phyloP scores from a whole-genome alignment of 805 yeast species.

The Zygoascus flipseniorum region DNA sequence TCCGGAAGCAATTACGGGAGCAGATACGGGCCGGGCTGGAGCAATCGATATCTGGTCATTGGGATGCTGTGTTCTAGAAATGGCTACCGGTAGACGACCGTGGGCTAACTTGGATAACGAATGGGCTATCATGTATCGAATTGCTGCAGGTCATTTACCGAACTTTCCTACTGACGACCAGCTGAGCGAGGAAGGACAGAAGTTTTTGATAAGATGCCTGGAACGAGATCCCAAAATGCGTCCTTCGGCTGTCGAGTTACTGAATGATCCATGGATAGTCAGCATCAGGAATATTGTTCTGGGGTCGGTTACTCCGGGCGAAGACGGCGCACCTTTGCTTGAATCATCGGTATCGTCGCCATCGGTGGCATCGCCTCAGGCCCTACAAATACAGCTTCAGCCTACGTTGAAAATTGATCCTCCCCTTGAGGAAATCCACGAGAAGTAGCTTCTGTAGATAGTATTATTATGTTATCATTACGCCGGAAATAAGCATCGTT shows the following conservation, averaged over 20 bases:
- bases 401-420: not conserved
- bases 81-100: conserved; percentile 94
- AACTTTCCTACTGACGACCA: conserved; percentile 74
- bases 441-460: too few species aligned
- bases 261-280: conserved; percentile 84
- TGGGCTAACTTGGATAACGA: conserved; percentile 96
- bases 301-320: conserved; percentile 5
- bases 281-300: conserved; percentile 12
- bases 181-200: conserved; percentile 62
- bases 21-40: conserved; percentile 49
- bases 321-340: not conserved
- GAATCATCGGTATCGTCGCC: conserved; percentile 1
- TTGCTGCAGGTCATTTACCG: conserved; percentile 91
- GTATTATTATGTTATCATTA: too few species aligned
- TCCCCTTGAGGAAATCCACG: not conserved
- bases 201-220: conserved; percentile 65
- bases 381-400: not conserved
- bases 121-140: conserved; percentile 98
- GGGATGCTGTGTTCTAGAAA: conserved; percentile 92
- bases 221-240: conserved; percentile 76
- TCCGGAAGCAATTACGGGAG: conserved; percentile 89
- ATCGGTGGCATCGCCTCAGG: not conserved
- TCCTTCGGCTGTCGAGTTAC: conserved; percentile 73
- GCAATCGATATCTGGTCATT: conserved; percentile 89
- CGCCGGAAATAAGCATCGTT: too few species aligned